Percentiles rank a stretch among this genome's conserved stretches.
Conservation (phyloP, 441 rosid genomes). For the Gossypium aridum region DNA sequence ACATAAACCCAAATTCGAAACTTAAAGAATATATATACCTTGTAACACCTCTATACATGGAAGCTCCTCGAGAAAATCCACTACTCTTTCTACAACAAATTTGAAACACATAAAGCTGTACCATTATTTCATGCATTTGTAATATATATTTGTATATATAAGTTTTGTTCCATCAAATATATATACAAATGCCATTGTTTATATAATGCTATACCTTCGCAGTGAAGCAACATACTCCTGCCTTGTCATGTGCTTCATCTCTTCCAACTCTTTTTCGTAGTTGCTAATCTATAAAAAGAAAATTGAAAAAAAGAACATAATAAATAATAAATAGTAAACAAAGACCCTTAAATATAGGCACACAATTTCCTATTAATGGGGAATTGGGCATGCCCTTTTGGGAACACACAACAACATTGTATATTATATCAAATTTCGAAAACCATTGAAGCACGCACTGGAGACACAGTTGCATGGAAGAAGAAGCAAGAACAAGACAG, state of each 20-base stretch:
- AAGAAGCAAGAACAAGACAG: too few species aligned
- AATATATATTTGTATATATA: not conserved
- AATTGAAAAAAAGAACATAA: not conserved
- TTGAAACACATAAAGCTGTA: not conserved
- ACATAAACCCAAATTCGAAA: too few species aligned
- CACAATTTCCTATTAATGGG: slow-evolving; percentile 13
- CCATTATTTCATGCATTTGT: not conserved
- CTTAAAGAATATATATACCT: slow-evolving; percentile 34
- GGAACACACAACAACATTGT: slow-evolving; percentile 17
- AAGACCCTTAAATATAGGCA: slow-evolving; percentile 7
- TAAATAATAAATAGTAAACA: slow-evolving; percentile 10
- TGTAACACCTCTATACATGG: slow-evolving; percentile 91
- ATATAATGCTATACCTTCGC: slow-evolving; percentile 39
- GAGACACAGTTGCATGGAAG: too few species aligned
- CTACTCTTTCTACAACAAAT: slow-evolving; percentile 68
- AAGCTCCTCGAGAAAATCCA: slow-evolving; percentile 97
- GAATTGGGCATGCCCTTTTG: slow-evolving; percentile 16
- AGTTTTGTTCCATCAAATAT: not conserved
- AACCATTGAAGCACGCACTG: too few species aligned
- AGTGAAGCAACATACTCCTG: slow-evolving; percentile 74
- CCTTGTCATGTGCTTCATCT: slow-evolving; percentile 73
- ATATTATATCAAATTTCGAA: not conserved
- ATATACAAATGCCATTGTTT: not conserved
- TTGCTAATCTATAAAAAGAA: slow-evolving; percentile 33
- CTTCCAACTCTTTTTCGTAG: slow-evolving; percentile 62